These are phyloP conservation scores for Nannizzia gypsea DNA, from an alignment of 2,329 filamentous ascomycete species.

Conservation along the genomic window DNA sequence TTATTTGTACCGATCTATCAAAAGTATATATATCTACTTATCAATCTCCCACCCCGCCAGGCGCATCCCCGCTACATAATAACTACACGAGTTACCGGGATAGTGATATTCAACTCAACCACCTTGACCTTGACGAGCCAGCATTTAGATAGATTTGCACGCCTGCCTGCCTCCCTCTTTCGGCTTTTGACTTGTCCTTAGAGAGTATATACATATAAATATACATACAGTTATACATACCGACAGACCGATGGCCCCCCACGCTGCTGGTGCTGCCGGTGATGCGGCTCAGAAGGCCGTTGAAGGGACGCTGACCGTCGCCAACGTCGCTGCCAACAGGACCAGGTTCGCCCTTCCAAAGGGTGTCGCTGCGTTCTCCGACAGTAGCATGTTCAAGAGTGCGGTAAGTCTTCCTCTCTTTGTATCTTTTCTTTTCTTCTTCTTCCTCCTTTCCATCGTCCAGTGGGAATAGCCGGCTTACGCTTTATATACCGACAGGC, in stretches of 20 bases:
- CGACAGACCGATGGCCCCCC: not conserved
- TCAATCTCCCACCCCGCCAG: too few species aligned
- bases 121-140: not conserved
- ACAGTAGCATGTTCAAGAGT: constrained; percentile 74
- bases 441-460: constrained; percentile 5
- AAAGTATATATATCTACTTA: too few species aligned
- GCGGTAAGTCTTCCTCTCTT: constrained; percentile 39
- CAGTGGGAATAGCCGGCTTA: not conserved
- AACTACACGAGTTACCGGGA: too few species aligned
- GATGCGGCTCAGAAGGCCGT: not conserved
- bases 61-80: too few species aligned
- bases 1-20: too few species aligned
- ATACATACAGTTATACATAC: too few species aligned
- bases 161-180: too few species aligned
- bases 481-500: constrained; percentile 17
- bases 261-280: not conserved
- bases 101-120: not conserved
- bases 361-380: constrained; percentile 62
- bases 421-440: constrained; percentile 5
- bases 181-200: too few species aligned
- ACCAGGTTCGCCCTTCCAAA: constrained; percentile 62
- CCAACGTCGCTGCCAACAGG: constrained; percentile 56
- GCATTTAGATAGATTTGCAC: too few species aligned
- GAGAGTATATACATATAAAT: too few species aligned
- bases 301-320: constrained; percentile 42